Evolutionary conservation across 257 asterid genomes (phyloP), one percentile per base, ranked within the genome.

Genomic region (Solanum tarapatanum): DNA sequence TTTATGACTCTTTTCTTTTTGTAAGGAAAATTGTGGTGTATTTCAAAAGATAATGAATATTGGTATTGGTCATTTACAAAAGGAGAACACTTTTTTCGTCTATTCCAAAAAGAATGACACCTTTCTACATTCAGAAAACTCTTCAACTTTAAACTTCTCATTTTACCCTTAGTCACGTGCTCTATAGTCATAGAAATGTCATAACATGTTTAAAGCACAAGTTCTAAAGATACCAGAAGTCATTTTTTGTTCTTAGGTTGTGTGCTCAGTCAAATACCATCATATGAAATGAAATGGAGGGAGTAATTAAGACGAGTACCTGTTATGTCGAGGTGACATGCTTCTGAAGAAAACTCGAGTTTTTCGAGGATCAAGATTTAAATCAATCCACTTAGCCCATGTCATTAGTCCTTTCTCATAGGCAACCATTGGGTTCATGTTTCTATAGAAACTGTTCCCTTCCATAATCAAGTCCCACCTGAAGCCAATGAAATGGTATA

Each of bases 391-490:
- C 48, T 91, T 93, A 66, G 98, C 97, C 99, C 98, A 95, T 41
- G 97, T 95, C 85, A 87, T 90, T 1, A 96, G 92, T 45, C 95
- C 99, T 90, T 91, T 93, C 91, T 93, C 95, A 83, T 96, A 96
- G 82, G 99, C 99, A 89, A 92, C 75, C 87, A 93, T 87, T 2
- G 98, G 95, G 84, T 94, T 93, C 93, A 95, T 89, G 84, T 84
- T 87, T n/a, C 70, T 90, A 87, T 89, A 92, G n/a, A 92, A 89
- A 88, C 69, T 93, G 66, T 90, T 93, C 28, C 96, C 98, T 90
- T 95, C 97, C 99, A 95, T 93, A 74, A 95, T 89, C 62, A 91
- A 89, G 45, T 95, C 98, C 99, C 99, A 96, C 88, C 98, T 95
- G 94, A 90, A 55, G 75, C 80, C 62, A 11, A 26, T 45, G n/a